phyloP scores from a whole-genome alignment of 768 basidiomycete genomes.

The Russula olivacea region DNA sequence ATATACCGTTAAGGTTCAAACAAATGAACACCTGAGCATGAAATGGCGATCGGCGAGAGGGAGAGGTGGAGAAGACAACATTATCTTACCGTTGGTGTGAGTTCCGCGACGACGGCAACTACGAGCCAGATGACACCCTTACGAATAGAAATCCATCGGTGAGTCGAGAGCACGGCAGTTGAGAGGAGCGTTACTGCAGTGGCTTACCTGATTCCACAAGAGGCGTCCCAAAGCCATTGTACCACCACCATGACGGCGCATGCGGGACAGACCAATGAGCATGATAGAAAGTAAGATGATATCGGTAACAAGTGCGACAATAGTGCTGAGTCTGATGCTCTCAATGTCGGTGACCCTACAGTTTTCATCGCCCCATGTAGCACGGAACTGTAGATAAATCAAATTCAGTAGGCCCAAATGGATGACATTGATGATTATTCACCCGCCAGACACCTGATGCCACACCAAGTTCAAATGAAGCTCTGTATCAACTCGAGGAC shows the following conservation, averaged over 20 bases:
- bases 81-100: background rate
- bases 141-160: background rate
- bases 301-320: background rate
- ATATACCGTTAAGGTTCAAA: background rate
- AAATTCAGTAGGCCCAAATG: background rate
- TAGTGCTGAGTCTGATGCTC: background rate
- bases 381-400: background rate
- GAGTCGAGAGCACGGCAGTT: background rate
- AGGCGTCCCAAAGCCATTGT: background rate
- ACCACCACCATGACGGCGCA: background rate
- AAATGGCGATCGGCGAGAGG: background rate
- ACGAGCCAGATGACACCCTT: background rate
- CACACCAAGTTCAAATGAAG: background rate
- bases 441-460: background rate
- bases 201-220: slow-evolving; percentile 2
- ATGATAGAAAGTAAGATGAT: background rate
- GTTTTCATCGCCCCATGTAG: background rate
- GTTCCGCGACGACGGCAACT: background rate
- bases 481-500: too few species aligned
- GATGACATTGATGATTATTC: background rate
- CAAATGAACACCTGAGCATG: background rate
- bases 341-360: background rate
- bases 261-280: background rate
- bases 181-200: too few species aligned
- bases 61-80: background rate